A percentile compares a stretch with the other conserved stretches of the same genome.
Evolutionary conservation across 2,329 filamentous ascomycete species (phyloP).

Genomic region (Colletotrichum truncatum): DNA sequence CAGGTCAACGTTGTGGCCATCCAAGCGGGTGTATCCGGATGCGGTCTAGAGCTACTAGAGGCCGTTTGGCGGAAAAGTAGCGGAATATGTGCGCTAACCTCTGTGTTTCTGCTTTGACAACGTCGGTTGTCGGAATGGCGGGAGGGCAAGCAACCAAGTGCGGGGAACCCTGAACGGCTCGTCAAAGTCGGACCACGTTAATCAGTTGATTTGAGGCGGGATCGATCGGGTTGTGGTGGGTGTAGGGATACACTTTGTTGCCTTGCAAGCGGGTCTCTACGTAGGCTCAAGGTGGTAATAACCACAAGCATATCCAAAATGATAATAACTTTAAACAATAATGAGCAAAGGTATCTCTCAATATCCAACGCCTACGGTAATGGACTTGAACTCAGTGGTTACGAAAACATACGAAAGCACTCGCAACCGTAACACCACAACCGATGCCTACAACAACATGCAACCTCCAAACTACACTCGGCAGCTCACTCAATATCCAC

Average conservation of each 20-base stretch:
- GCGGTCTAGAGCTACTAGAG: neutral
- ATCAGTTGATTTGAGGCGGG: neutral
- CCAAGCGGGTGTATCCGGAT: neutral
- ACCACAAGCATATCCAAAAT: neutral
- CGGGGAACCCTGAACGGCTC: neutral
- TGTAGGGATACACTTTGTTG: too few relatives aligned
- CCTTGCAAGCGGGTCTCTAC: neutral
- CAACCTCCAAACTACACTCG: slow-evolving; percentile 6
- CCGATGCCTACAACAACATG: neutral
- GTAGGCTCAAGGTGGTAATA: too few relatives aligned
- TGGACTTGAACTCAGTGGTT: slow-evolving; percentile 3
- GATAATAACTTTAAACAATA: slow-evolving; percentile 2
- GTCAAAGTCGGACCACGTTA: neutral
- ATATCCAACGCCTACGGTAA: slow-evolving; percentile 25
- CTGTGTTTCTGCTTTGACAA: slow-evolving; percentile 2
- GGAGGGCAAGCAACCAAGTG: neutral
- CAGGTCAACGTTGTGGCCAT: slow-evolving; percentile 3
- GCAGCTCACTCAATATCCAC: slow-evolving; percentile 16
- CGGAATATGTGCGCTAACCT: neutral
- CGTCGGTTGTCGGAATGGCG: slow-evolving; percentile 1
- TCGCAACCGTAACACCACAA: neutral
- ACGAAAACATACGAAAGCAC: slow-evolving; percentile 6
- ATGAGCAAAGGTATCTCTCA: slow-evolving; percentile 27
- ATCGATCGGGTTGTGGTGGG: too few relatives aligned
- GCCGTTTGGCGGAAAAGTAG: neutral